phyloP scores from a whole-genome alignment of 768 basidiomycete species.

The Termitomyces sp. region DNA sequence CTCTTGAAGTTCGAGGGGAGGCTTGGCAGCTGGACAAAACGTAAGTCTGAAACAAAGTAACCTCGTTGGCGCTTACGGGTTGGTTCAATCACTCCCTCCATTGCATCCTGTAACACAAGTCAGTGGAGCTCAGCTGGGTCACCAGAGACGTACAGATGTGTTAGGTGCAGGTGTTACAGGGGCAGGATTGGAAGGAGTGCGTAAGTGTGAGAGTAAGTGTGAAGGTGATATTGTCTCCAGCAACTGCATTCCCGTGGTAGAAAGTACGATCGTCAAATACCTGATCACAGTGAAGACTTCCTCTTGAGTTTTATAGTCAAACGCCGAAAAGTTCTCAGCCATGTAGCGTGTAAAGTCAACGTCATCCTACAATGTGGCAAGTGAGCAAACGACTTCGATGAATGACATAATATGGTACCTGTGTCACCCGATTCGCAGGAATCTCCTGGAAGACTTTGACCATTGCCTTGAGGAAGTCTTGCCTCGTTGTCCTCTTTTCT shows the following conservation, averaged over 20 bases:
- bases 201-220: slow-evolving; percentile 64
- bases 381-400: not conserved
- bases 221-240: slow-evolving; percentile 72
- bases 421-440: slow-evolving; percentile 51
- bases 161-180: slow-evolving; percentile 8
- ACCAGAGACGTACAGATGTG: slow-evolving; percentile 10
- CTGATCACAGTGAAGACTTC: slow-evolving; percentile 87
- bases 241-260: slow-evolving; percentile 79
- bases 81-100: slow-evolving; percentile 19
- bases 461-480: slow-evolving; percentile 85
- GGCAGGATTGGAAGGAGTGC: slow-evolving; percentile 27
- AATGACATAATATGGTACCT: slow-evolving; percentile 35
- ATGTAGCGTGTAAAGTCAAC: slow-evolving; percentile 88
- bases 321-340: slow-evolving; percentile 88
- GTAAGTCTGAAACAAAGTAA: not conserved
- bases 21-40: slow-evolving; percentile 1
- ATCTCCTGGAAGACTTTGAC: slow-evolving; percentile 82
- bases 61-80: slow-evolving; percentile 3
- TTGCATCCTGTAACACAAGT: slow-evolving; percentile 15
- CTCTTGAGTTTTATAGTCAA: slow-evolving; percentile 96
- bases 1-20: slow-evolving; percentile 16
- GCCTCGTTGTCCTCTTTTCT: slow-evolving; percentile 83
- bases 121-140: not conserved
- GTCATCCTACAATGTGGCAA: slow-evolving; percentile 54
- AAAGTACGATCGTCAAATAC: slow-evolving; percentile 70